Conservation (phyloP, 2,329 filamentous ascomycete genomes). For the Colletotrichum viniferum region DNA sequence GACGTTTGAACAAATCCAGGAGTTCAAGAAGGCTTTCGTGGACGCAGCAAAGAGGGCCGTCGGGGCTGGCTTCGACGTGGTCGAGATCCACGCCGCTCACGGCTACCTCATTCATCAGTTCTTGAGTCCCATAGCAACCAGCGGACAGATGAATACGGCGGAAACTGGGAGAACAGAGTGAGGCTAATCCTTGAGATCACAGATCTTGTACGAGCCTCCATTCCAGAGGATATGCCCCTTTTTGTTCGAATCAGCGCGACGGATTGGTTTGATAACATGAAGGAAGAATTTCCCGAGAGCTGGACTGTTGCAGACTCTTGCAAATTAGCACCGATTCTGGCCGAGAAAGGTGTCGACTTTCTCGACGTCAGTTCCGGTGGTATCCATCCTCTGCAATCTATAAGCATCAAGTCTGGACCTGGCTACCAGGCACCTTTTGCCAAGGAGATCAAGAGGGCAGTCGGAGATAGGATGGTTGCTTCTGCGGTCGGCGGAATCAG, state of each 20-base stretch:
- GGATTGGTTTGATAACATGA: conserved; percentile 73
- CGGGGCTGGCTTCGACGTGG: conserved; percentile 68
- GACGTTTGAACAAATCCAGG: conserved; percentile 67
- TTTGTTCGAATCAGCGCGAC: conserved; percentile 76
- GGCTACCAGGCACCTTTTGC: conserved; percentile 77
- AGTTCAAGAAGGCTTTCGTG: conserved; percentile 65
- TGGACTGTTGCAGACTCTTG: conserved; percentile 73
- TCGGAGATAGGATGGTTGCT: conserved; percentile 62
- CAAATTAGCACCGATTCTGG: conserved; percentile 66
- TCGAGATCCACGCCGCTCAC: conserved; percentile 79
- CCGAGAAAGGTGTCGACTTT: conserved; percentile 72
- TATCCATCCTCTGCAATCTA: conserved; percentile 56
- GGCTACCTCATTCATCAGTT: conserved; percentile 78
- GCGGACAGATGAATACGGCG: conserved; percentile 71
- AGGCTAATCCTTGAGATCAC: conserved; percentile 72
- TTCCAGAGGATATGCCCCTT: conserved; percentile 72
- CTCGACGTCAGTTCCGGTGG: conserved; percentile 76
- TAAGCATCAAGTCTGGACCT: conserved; percentile 59
- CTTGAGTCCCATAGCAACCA: conserved; percentile 73
- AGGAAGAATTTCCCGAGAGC: conserved; percentile 56
- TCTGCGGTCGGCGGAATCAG: conserved; percentile 55
- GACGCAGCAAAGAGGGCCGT: conserved; percentile 60
- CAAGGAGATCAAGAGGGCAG: conserved; percentile 70
- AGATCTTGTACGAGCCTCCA: conserved; percentile 63
- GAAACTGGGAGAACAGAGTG: conserved; percentile 73